Percentiles rank a stretch among this genome's conserved stretches.
phyloP scores from a whole-genome alignment of 805 yeast species.

The Schizosaccharomyces japonicus region DNA sequence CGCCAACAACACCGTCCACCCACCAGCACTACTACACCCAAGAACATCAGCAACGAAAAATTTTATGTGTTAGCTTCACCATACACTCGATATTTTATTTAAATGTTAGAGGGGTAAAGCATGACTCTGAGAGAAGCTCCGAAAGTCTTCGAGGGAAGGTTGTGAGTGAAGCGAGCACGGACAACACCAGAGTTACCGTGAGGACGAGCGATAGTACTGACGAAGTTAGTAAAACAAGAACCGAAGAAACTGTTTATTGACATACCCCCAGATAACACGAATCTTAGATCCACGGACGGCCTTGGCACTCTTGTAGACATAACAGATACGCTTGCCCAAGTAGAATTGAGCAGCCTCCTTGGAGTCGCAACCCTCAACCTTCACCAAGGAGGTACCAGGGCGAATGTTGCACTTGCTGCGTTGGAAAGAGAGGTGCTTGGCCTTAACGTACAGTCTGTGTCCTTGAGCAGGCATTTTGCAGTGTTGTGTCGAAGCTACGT shows the following conservation, averaged over 20 bases:
- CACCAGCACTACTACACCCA: too few relatives aligned
- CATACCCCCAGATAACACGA: conserved; percentile 93
- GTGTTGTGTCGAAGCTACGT: conserved; percentile 1
- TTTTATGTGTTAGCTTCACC: too few relatives aligned
- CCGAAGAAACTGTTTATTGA: neutral
- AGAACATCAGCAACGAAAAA: too few relatives aligned
- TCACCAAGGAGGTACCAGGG: conserved; percentile 92
- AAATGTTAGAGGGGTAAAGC: conserved; percentile 6
- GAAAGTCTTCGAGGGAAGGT: conserved; percentile 98
- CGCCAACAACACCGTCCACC: too few relatives aligned
- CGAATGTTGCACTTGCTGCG: conserved; percentile 94
- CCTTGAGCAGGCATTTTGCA: conserved; percentile 3
- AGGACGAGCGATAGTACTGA: conserved; percentile 7
- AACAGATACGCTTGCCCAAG: conserved; percentile 98
- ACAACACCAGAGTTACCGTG: conserved; percentile 97
- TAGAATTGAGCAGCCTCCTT: conserved; percentile 94
- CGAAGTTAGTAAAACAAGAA: neutral
- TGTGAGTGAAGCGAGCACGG: conserved; percentile 95
- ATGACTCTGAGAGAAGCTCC: conserved; percentile 95
- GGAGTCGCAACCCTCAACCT: conserved; percentile 84
- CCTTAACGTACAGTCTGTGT: conserved; percentile 71
- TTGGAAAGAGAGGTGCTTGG: conserved; percentile 98
- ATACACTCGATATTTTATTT: conserved; percentile 1
- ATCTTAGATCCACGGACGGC: conserved; percentile 84
- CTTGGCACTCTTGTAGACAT: conserved; percentile 98